phyloP scores from a whole-genome alignment of 257 asterid species.

The Solanum rostratum region DNA sequence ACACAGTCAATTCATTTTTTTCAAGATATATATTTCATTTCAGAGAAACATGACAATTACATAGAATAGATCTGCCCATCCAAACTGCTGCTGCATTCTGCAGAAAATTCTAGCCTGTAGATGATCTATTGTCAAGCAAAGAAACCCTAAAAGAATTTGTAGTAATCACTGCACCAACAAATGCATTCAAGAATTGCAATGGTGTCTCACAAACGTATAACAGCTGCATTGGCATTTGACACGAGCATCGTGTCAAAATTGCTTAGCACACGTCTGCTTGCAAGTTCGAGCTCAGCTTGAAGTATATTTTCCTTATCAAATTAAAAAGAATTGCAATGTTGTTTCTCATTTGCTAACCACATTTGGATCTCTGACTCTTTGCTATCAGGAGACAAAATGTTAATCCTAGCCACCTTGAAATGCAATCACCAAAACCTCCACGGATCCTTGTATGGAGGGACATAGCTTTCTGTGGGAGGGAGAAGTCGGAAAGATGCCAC shows the following conservation, averaged over 20 bases:
- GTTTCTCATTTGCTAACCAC: neutral
- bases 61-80: neutral
- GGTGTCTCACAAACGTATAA: neutral
- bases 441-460: constrained; percentile 92
- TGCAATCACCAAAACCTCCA: constrained; percentile 59
- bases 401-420: neutral
- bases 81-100: neutral
- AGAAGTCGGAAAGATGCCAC: constrained; percentile 75
- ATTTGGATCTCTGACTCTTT: neutral
- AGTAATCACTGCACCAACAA: neutral
- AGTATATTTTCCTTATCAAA: neutral
- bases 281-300: neutral
- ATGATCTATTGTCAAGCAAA: neutral
- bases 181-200: neutral
- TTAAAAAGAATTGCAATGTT: neutral
- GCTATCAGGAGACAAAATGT: neutral
- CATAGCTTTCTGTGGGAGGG: constrained; percentile 81
- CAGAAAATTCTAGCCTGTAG: neutral
- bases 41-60: neutral
- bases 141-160: neutral
- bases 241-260: neutral
- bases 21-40: neutral
- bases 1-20: neutral
- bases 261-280: neutral
- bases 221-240: neutral